Base-by-base conservation (phyloP, 2,329 filamentous ascomycete species). In the Lasiodiplodia gonubiensis region DNA sequence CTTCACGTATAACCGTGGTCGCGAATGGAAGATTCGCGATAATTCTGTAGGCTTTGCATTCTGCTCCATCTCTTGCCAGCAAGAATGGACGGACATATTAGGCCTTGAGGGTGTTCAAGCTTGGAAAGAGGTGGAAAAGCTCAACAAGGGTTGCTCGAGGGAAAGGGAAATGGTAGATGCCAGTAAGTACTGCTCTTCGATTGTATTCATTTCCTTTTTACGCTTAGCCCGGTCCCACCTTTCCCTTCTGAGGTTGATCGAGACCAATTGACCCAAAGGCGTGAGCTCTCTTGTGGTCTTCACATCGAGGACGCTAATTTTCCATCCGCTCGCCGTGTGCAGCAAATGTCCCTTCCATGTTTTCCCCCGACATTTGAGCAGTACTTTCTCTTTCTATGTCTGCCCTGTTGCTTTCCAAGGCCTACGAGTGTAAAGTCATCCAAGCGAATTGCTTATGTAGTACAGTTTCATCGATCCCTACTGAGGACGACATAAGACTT, bases 1-100 rank as follows among this genome's bases (percentile, higher is more conserved):
- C 71, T 84, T 84, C 66, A 66, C 68, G 23, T 84, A 84, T 71
- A 78, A 83, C 35, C 74, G 78, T 25, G 82, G 82, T 1, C 75
- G 80, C 3, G 79, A 78, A 52, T 71, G 82, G 67, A 72, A 72
- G 6, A 72, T 82, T 5, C 76, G 79, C 18, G 78, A 82, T 46
- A 69, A 72, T 53, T 70, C 68, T 2, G 73, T 78, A 25, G 81
- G 80, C 3, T 81, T 82, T 68, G 79, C 78, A 0, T 84, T 83
- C 64, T 84, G 82, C 72, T 73, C 73, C 0, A 57, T 68, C 5
- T 68, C 70, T 2, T 84, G 82, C 69, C 73, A 74, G 35, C 61
- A 67, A 3, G 59, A 57, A 35, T 84, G 82, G 82, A 70, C 67
- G 21, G 51, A 68, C 21, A 68, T 74, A 49, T 71, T 71, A 23